These are phyloP conservation scores for Lenwebbia sp. DNA, from an alignment of 345 rosid genomes.

Conservation along the genomic window DNA sequence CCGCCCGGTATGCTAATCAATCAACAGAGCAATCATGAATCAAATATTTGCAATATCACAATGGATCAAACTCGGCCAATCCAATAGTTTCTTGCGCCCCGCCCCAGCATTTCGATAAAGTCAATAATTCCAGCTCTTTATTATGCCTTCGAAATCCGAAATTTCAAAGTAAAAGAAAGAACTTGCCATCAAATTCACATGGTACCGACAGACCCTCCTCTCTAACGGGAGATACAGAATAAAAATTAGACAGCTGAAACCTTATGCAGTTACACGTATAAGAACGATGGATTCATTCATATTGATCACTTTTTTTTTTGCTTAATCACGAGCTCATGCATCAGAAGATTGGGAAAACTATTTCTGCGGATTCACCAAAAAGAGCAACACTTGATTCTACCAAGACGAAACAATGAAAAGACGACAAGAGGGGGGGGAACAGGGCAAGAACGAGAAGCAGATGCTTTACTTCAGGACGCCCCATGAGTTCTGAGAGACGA, in stretches of 20 bases:
- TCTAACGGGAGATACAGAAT: neutral
- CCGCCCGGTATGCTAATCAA: neutral
- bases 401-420: neutral
- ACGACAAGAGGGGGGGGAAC: neutral
- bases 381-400: neutral
- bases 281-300: neutral
- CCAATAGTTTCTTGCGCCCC: neutral
- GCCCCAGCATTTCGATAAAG: neutral
- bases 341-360: neutral
- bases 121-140: neutral
- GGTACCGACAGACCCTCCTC: neutral
- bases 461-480: constrained; percentile 62
- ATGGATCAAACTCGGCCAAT: neutral
- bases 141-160: neutral
- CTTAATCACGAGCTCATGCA: neutral
- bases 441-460: neutral
- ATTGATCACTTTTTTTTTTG: neutral
- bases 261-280: neutral
- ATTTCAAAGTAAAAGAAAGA: neutral
- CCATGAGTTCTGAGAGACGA: constrained; percentile 75
- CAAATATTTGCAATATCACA: neutral
- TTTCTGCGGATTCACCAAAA: neutral
- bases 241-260: neutral
- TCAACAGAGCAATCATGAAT: neutral
- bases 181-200: neutral